A percentile compares a stretch with the other conserved stretches of the same genome.
Conservation (phyloP, 75 land plant genomes). For the Larix kaempferi region DNA sequence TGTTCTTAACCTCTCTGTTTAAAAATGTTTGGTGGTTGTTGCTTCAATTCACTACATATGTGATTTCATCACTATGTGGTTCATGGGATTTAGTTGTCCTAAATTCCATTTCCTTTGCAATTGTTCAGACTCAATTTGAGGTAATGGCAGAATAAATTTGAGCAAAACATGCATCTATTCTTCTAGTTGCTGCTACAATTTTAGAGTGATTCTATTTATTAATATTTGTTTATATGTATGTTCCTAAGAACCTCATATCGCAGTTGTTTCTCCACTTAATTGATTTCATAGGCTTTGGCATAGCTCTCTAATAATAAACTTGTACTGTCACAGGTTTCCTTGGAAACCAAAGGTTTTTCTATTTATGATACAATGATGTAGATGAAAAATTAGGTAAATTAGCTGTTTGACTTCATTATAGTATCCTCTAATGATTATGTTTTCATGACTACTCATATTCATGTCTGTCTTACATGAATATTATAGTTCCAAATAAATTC, state of each 20-base stretch:
- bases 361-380: slow-evolving; percentile 93
- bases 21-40: too few species aligned
- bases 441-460: background rate
- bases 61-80: too few species aligned
- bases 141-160: too few species aligned
- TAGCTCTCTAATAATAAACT: slow-evolving; percentile 5
- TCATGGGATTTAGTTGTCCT: too few species aligned
- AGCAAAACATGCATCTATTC: too few species aligned
- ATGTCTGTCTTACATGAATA: background rate
- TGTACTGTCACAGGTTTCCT: slow-evolving; percentile 61
- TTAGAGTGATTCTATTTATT: too few species aligned
- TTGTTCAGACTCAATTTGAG: too few species aligned
- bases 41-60: too few species aligned
- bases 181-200: too few species aligned
- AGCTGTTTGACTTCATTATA: background rate
- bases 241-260: background rate
- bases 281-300: background rate
- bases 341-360: slow-evolving; percentile 93
- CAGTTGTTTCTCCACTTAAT: background rate
- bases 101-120: too few species aligned
- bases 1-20: too few species aligned
- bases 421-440: background rate
- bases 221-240: too few species aligned
- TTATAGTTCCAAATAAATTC: background rate
- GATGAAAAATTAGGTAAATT: slow-evolving; percentile 72